These are phyloP conservation scores for Calonectria leucothoes DNA, from an alignment of 2,329 filamentous ascomycete species.

Conservation along the genomic window DNA sequence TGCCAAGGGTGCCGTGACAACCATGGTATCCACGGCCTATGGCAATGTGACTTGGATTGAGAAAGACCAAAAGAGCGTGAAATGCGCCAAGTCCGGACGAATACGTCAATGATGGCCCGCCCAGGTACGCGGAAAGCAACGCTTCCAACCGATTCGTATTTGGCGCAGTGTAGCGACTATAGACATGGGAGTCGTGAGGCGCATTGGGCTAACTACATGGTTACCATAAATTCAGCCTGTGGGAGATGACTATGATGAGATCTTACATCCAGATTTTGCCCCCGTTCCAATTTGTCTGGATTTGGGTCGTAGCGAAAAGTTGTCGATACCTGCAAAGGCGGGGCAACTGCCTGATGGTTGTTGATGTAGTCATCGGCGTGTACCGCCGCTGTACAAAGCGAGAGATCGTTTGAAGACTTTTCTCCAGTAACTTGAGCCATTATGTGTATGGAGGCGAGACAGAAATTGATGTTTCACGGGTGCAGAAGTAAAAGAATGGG, in stretches of 20 bases:
- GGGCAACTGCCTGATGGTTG: not conserved
- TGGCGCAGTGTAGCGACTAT: conserved; percentile 83
- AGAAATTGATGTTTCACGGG: not conserved
- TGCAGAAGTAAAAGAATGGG: no score
- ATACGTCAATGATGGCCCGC: conserved; percentile 80
- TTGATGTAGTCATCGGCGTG: not conserved
- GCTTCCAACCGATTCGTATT: conserved; percentile 90
- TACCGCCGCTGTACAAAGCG: not conserved
- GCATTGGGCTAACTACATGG: conserved; percentile 56
- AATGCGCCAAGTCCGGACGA: conserved; percentile 87
- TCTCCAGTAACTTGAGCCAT: not conserved
- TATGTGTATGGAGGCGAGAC: not conserved
- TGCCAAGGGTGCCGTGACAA: not conserved
- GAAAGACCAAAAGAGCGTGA: conserved; percentile 84
- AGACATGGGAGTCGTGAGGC: conserved; percentile 75
- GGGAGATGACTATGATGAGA: not conserved
- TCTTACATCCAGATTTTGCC: not conserved
- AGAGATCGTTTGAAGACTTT: not conserved
- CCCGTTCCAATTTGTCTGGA: not conserved
- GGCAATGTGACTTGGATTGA: conserved; percentile 85
- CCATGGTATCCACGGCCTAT: conserved; percentile 87
- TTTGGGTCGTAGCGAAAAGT: not conserved
- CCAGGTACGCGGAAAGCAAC: conserved; percentile 79
- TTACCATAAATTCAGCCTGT: not conserved
- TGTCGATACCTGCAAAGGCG: not conserved